phyloP scores from a whole-genome alignment of 352 stramenopile species.

The Halophytophthora batemanensis region DNA sequence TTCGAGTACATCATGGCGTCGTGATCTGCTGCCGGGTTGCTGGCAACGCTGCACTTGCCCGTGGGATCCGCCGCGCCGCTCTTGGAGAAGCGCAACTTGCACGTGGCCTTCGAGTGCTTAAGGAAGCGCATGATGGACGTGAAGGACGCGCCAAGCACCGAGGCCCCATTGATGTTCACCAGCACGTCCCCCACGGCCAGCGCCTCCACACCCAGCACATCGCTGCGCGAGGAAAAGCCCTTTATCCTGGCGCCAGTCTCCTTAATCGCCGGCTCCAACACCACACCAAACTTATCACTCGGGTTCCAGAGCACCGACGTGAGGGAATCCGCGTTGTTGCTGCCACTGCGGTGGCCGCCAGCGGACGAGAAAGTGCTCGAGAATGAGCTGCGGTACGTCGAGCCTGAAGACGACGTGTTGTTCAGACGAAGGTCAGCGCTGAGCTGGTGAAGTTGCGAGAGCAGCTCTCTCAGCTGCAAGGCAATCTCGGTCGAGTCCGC shows the following conservation, averaged over 20 bases:
- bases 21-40: conserved; percentile 34
- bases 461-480: conserved; percentile 65
- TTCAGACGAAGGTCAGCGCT: conserved; percentile 64
- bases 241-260: conserved; percentile 62
- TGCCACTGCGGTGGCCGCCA: conserved; percentile 10
- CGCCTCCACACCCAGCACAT: conserved; percentile 65
- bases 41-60: conserved; percentile 24
- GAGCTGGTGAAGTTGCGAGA: conserved; percentile 68
- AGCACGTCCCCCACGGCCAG: conserved; percentile 61
- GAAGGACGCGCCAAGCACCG: conserved; percentile 49
- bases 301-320: conserved; percentile 76
- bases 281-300: conserved; percentile 67
- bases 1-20: conserved; percentile 57
- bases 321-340: conserved; percentile 14
- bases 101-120: conserved; percentile 75
- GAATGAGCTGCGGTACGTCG: conserved; percentile 74
- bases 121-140: conserved; percentile 72
- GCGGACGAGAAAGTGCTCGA: conserved; percentile 53
- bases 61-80: conserved; percentile 3
- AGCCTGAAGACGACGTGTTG: conserved; percentile 38
- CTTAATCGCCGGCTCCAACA: conserved; percentile 45
- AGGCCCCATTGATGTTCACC: conserved; percentile 72
- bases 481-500: conserved; percentile 61
- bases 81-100: conserved; percentile 67
- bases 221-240: conserved; percentile 58